phyloP scores from a whole-genome alignment of 2,329 filamentous ascomycete species.

The Exophiala mesophila region DNA sequence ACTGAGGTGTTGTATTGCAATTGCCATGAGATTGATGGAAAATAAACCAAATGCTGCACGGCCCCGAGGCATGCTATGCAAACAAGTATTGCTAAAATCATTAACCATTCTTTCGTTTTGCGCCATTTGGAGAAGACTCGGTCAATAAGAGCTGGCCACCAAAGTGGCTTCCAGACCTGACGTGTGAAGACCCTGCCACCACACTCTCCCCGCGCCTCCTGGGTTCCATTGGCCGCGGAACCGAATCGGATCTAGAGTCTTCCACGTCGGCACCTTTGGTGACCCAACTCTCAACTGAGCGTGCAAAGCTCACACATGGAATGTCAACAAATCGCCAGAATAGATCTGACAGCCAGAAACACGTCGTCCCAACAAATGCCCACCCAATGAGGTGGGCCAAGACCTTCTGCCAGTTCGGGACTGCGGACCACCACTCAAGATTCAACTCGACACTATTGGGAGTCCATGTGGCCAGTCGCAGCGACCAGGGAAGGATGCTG shows the following conservation, averaged over 20 bases:
- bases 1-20: too few species aligned
- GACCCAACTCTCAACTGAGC: slow-evolving; percentile 9
- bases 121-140: background rate
- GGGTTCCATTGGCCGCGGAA: background rate
- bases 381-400: slow-evolving; percentile 32
- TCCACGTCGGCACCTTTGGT: slow-evolving; percentile 7
- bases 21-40: too few species aligned
- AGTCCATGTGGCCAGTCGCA: slow-evolving; percentile 9
- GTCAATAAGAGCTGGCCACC: background rate
- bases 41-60: too few species aligned
- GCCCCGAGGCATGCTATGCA: too few species aligned
- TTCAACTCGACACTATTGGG: slow-evolving; percentile 4
- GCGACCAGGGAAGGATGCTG: slow-evolving; percentile 10
- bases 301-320: slow-evolving; percentile 43
- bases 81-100: too few species aligned
- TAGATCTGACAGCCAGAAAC: slow-evolving; percentile 54
- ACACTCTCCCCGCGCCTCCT: background rate
- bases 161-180: background rate
- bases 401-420: slow-evolving; percentile 4
- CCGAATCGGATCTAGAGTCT: background rate
- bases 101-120: slow-evolving; percentile 7
- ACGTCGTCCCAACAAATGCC: slow-evolving; percentile 35
- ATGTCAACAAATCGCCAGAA: slow-evolving; percentile 56
- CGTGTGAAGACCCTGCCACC: background rate
- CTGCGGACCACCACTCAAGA: slow-evolving; percentile 6